Evolutionary conservation across 768 basidiomycete genomes (phyloP), one percentile per base, ranked within the genome.

Genomic region (Auricularia auricula-judae): DNA sequence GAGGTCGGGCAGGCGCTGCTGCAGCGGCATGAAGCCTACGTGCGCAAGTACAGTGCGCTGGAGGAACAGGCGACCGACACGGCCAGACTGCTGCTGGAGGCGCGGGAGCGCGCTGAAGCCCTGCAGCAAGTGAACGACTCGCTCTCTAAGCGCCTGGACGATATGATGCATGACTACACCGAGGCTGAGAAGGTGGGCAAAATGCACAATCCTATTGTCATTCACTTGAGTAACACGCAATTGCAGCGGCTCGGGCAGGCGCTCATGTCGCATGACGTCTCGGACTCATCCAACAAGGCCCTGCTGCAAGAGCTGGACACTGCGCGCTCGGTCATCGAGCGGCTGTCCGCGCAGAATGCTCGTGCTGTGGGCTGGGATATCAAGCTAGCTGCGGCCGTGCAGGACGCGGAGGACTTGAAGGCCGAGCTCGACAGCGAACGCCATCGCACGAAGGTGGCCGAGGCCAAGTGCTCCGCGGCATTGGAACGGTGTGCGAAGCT

Each of bases 1-100:
- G 93, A 95, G 80, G 87, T 96, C 35, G 93, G 93, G 12, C 91
- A 93, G 74, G 93, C 94, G 3, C 76, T 97, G 59, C 74, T 97
- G 60, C 86, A 89, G 70, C 79, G 87, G 66, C 92, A 95, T 72
- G 93, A 95, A 76, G 89, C 88, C 3, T 91, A 91, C 74, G 85
- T 92, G 35, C 84, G 86, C 60, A 81, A 81, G 70, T 83, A 86
- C 64, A 85, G 89, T 82, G 86, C 63, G 54, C 33, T 64, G 65
- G 68, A 64, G 60, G 58, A n/a, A 23, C 64, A 65, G 61, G 64
- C 35, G n/a, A 36, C 21, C 35, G 67, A 67, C 51, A 66, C 43
- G 65, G 61, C 34, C 62, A 59, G 43, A 29, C 47, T 53, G 62
- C 63, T 35, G 68, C 68, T 12, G 65, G 56, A 59, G 42, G 33